Conservation (phyloP, 176 grass and related monocot species). For the Oropetium thomaeum region DNA sequence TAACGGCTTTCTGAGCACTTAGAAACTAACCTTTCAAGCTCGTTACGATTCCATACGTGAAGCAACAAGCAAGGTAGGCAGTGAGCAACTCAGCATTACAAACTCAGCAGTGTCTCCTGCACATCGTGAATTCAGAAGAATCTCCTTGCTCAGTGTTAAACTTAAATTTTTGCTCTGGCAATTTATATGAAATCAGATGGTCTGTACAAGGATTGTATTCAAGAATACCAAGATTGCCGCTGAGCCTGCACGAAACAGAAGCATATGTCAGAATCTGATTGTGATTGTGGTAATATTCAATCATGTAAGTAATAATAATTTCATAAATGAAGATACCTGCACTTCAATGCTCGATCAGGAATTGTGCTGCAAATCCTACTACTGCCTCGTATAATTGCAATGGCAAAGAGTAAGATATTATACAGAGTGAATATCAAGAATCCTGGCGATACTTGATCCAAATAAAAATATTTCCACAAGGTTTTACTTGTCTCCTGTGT, state of each 20-base stretch:
- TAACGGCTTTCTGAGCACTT: constrained; percentile 1
- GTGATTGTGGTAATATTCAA: background rate
- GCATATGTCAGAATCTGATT: background rate
- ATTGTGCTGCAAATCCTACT: background rate
- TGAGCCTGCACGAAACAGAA: background rate
- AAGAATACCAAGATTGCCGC: background rate
- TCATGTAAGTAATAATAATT: background rate
- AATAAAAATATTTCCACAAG: background rate
- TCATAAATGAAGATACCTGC: constrained; percentile 1
- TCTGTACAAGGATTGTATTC: background rate
- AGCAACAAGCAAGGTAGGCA: background rate
- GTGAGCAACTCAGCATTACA: background rate
- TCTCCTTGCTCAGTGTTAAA: background rate
- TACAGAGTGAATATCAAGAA: background rate
- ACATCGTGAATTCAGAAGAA: background rate
- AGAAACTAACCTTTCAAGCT: background rate
- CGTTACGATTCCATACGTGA: background rate
- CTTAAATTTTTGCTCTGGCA: background rate
- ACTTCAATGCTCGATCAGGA: background rate
- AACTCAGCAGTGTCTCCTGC: background rate
- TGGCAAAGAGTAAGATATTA: background rate
- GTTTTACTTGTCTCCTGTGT: background rate
- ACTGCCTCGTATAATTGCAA: background rate
- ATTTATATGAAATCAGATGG: background rate
- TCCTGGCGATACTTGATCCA: background rate